Conservation (phyloP, 2,329 filamentous ascomycete species). For the Colletotrichum spinosum region DNA sequence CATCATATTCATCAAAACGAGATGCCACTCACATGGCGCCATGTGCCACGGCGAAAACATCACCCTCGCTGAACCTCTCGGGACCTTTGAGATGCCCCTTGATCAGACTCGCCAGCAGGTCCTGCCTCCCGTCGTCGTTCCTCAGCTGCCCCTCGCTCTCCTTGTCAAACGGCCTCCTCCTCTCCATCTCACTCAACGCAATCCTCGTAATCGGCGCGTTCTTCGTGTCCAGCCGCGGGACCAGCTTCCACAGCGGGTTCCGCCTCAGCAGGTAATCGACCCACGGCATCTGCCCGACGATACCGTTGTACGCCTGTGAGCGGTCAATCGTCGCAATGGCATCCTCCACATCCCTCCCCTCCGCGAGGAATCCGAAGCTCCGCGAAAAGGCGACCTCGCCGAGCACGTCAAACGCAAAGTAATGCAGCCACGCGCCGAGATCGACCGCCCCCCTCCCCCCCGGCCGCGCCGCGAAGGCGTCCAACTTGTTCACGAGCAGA, state of each 20-base stretch:
- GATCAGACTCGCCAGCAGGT: conserved; percentile 63
- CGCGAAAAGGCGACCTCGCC: conserved; percentile 64
- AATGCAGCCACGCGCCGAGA: conserved; percentile 59
- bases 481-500: conserved; percentile 56
- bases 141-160: conserved; percentile 55
- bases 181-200: conserved; percentile 61
- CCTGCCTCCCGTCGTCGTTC: conserved; percentile 57
- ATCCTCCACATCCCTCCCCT: conserved; percentile 60
- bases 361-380: conserved; percentile 63
- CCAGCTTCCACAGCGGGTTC: conserved; percentile 56
- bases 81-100: conserved; percentile 64
- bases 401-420: conserved; percentile 54
- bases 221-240: conserved; percentile 55
- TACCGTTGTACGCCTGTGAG: conserved; percentile 63
- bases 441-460: conserved; percentile 46
- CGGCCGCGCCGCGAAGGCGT: conserved; percentile 46
- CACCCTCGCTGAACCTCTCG: conserved; percentile 59
- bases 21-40: conserved; percentile 62
- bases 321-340: conserved; percentile 58
- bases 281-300: conserved; percentile 63
- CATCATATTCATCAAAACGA: not conserved
- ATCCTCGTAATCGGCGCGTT: conserved; percentile 64
- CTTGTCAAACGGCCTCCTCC: conserved; percentile 59
- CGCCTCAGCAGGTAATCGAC: conserved; percentile 59
- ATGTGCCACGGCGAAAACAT: conserved; percentile 68